These are phyloP conservation scores for Evernia prunastri DNA, from an alignment of 495 filamentous ascomycete species.

Conservation along the genomic window DNA sequence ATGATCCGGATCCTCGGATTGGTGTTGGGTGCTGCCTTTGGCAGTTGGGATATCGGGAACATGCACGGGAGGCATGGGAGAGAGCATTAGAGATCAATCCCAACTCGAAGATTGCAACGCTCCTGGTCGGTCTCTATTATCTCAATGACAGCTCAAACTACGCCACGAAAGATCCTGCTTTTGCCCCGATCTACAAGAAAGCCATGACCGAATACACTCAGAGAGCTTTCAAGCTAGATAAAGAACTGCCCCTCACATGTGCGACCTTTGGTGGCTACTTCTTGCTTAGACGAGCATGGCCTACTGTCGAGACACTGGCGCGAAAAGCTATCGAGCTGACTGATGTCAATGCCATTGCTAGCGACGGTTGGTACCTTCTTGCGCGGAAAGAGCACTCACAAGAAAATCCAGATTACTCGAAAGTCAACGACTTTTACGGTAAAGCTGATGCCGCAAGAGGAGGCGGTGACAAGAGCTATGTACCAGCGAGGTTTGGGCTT, in stretches of 20 bases:
- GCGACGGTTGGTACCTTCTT: slow-evolving; percentile 92
- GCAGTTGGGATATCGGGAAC: slow-evolving; percentile 89
- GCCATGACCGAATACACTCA: slow-evolving; percentile 92
- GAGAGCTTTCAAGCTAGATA: slow-evolving; percentile 91
- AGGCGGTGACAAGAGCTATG: slow-evolving; percentile 75
- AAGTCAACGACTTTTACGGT: slow-evolving; percentile 73
- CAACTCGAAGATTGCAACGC: slow-evolving; percentile 83
- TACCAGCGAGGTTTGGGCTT: slow-evolving; percentile 87
- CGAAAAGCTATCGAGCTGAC: slow-evolving; percentile 92
- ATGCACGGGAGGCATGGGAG: slow-evolving; percentile 86
- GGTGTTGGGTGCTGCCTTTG: slow-evolving; percentile 94
- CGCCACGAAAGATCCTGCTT: slow-evolving; percentile 68
- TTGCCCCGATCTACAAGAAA: slow-evolving; percentile 75
- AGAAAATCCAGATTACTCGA: slow-evolving; percentile 52
- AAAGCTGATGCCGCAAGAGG: slow-evolving; percentile 85
- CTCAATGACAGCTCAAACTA: slow-evolving; percentile 75
- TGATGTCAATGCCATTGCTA: slow-evolving; percentile 90
- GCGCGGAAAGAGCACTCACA: slow-evolving; percentile 81
- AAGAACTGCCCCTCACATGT: slow-evolving; percentile 83
- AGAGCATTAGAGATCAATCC: slow-evolving; percentile 78
- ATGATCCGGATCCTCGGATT: slow-evolving; percentile 92
- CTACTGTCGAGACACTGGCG: slow-evolving; percentile 75
- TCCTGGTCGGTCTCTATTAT: slow-evolving; percentile 82
- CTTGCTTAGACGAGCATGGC: slow-evolving; percentile 64
- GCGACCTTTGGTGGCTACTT: slow-evolving; percentile 86